Evolutionary conservation across 176 grass and related monocot genomes (phyloP).

Genomic region (bread wheat (Triticum aestivum)): IWGSC_CS_RefSeq_v2.1 NC_057802.1:496260310-496260809

Average conservation of each 20-base stretch:
- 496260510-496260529: conserved; percentile 28
- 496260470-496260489: conserved; percentile 37
- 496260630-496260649: conserved; percentile 42
- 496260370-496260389: conserved; percentile 49
- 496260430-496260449: conserved; percentile 58
- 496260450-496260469: conserved; percentile 44
- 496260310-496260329: conserved; percentile 17
- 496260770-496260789: conserved; percentile 66
- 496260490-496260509: conserved; percentile 49
- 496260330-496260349: conserved; percentile 19
- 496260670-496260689: conserved; percentile 75
- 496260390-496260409: conserved; percentile 65
- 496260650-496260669: conserved; percentile 59
- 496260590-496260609: conserved; percentile 79
- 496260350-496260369: conserved; percentile 37
- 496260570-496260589: conserved; percentile 90
- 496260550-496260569: conserved; percentile 69
- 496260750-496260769: conserved; percentile 91
- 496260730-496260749: conserved; percentile 94
- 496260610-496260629: conserved; percentile 83
- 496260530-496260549: conserved; percentile 41
- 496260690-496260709: conserved; percentile 74
- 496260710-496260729: conserved; percentile 77
- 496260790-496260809: conserved; percentile 64
- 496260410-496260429: conserved; percentile 69